Percentiles rank a stretch among this genome's conserved stretches.
phyloP scores from a whole-genome alignment of 441 rosid genomes.

The Kokia cookei region DNA sequence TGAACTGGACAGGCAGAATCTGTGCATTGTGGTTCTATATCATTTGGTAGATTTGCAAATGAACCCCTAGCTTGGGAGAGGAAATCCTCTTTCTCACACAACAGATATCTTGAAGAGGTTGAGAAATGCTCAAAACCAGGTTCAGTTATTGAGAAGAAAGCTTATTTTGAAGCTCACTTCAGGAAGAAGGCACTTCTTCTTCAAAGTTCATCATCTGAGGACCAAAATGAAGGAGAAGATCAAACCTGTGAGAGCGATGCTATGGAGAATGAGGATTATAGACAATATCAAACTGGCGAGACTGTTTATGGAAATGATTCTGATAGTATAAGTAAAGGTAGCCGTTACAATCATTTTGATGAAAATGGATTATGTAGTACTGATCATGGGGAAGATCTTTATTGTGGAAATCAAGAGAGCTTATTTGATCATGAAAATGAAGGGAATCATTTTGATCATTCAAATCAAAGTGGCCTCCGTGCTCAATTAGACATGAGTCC shows the following conservation, averaged over 20 bases:
- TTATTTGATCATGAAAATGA: slow-evolving; percentile 13
- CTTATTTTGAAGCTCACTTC: slow-evolving; percentile 79
- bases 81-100: slow-evolving; percentile 76
- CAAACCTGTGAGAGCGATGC: slow-evolving; percentile 21
- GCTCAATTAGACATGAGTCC: slow-evolving; percentile 38
- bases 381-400: slow-evolving; percentile 10
- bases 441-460: slow-evolving; percentile 18
- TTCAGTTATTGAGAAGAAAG: slow-evolving; percentile 67
- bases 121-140: slow-evolving; percentile 85
- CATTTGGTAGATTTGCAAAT: slow-evolving; percentile 83
- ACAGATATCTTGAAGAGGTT: slow-evolving; percentile 84
- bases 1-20: slow-evolving; percentile 45
- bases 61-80: slow-evolving; percentile 77
- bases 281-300: slow-evolving; percentile 20
- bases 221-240: slow-evolving; percentile 23
- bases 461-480: slow-evolving; percentile 15
- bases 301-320: slow-evolving; percentile 21
- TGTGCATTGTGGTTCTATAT: slow-evolving; percentile 74
- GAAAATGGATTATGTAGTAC: slow-evolving; percentile 15
- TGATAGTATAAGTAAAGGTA: slow-evolving; percentile 19
- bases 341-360: slow-evolving; percentile 20
- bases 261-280: slow-evolving; percentile 16
- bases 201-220: slow-evolving; percentile 38
- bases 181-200: slow-evolving; percentile 53
- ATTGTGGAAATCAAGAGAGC: slow-evolving; percentile 16